Conservation (phyloP, 306 rosid genomes). For the Abrus precatorius region DNA sequence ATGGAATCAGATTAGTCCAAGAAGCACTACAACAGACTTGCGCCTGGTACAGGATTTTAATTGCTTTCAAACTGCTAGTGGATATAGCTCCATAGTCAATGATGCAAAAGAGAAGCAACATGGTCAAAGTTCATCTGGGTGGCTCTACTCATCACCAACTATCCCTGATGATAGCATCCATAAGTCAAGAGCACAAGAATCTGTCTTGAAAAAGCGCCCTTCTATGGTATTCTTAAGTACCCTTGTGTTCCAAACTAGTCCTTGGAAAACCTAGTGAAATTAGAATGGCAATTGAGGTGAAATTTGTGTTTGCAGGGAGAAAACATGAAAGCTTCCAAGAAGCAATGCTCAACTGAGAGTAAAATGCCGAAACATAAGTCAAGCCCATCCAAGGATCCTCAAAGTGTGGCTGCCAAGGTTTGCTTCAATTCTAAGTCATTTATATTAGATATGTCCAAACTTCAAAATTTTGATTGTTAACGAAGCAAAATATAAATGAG, state of each 20-base stretch:
- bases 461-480: conserved; percentile 46
- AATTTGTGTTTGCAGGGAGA: conserved; percentile 58
- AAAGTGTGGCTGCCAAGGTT: conserved; percentile 94
- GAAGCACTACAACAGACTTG: conserved; percentile 23
- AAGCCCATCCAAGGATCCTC: conserved; percentile 77
- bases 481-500: conserved; percentile 35
- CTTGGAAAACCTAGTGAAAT: not conserved
- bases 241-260: not conserved
- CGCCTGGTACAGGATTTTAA: conserved; percentile 52
- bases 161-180: conserved; percentile 49
- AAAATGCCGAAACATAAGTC: conserved; percentile 66
- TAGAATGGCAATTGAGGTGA: conserved; percentile 1
- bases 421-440: conserved; percentile 50
- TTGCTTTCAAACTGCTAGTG: conserved; percentile 63
- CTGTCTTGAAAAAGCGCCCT: conserved; percentile 58
- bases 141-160: conserved; percentile 64
- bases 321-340: conserved; percentile 62
- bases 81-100: conserved; percentile 46
- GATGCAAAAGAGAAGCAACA: conserved; percentile 51
- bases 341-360: conserved; percentile 57
- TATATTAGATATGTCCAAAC: conserved; percentile 17
- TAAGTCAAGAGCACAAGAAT: conserved; percentile 51
- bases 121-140: conserved; percentile 56
- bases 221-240: conserved; percentile 54
- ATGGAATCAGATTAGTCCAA: conserved; percentile 54